Base-by-base conservation (phyloP, 768 basidiomycete species). In the Galerina marginata region DNA sequence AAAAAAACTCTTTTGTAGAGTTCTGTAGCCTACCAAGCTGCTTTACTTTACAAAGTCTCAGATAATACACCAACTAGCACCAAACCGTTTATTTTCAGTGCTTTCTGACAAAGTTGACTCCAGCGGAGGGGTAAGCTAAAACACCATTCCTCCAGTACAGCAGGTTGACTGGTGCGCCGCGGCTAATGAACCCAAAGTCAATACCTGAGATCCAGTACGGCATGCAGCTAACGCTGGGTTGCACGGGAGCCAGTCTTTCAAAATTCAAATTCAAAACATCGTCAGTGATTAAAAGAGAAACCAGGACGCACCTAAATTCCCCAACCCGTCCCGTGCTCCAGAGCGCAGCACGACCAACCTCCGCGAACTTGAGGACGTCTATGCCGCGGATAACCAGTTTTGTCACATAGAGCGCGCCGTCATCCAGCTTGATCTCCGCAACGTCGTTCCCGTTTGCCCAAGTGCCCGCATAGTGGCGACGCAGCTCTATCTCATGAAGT, bases 281-380 rank as follows among this genome's bases (percentile, higher is more conserved):
- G 29, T 55, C n/a, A 56, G 25, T 33, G 29, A 29, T 29, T 44
- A 40, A 36, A 9, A 36, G 37, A 3, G 6, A 6, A n/a, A 45
- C n/a, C n/a, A 29, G 3, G n/a, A 53, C 60, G 42, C 45, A 74
- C 75, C 78, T 74, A 61, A 81, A 81, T 61, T 81, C 75, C 26
- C 75, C 67, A 9, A 65, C 62, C 43, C 78, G 69, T 7, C 74
- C 75, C 3, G 78, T 79, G 4, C 69, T 67, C 81, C 79, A 81
- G 1, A 77, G 64, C 10, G 73, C 68, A 7, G 75, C 63, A 45
- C 71, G 61, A 15, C 48, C 48, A 50, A 12, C 33, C 49, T 68
- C 54, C 20, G 56, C 39, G 33, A 73, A 59, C 36, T 50, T 56
- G 47, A 82, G 53, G 20, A 81, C 71, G 50, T 81, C 72, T 11